phyloP scores from a whole-genome alignment of 768 basidiomycete genomes.

The Cystofilobasidium bisporidii region DNA sequence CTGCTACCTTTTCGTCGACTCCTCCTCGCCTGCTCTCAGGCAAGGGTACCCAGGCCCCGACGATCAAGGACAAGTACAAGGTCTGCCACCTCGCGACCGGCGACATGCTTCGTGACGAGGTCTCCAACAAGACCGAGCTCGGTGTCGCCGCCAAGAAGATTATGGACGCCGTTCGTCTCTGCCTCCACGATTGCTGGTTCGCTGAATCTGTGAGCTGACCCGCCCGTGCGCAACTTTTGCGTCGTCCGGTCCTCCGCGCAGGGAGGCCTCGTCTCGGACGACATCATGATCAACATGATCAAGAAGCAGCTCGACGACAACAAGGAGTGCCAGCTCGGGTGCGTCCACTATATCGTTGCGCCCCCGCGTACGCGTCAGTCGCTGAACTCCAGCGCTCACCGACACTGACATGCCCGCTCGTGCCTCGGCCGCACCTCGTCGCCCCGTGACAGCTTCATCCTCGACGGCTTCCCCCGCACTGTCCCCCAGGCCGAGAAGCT shows the following conservation, averaged over 20 bases:
- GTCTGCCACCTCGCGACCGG: constrained; percentile 98
- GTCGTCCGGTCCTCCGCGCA: no score
- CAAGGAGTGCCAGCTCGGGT: constrained; percentile 90
- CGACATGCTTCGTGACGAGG: constrained; percentile 95
- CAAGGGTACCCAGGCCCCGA: constrained; percentile 96
- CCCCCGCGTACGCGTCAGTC: no score
- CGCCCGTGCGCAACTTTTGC: no score
- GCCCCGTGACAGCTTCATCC: constrained; percentile 94
- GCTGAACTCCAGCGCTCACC: no score
- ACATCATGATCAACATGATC: constrained; percentile 97
- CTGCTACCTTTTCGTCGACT: background rate
- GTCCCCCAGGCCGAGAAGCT: constrained; percentile 94
- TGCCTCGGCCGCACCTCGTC: no score
- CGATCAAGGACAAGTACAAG: constrained; percentile 83
- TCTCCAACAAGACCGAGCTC: constrained; percentile 71
- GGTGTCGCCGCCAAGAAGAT: constrained; percentile 92
- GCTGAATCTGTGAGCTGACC: constrained; percentile 5
- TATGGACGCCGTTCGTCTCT: constrained; percentile 75
- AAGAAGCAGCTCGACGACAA: constrained; percentile 90
- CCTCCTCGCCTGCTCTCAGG: constrained; percentile 53
- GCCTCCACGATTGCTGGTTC: background rate
- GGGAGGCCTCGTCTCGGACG: constrained; percentile 68
- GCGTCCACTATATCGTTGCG: constrained; percentile 39
- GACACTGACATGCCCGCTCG: no score
- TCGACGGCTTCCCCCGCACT: constrained; percentile 98